These are phyloP conservation scores for Colletotrichum endophyticum DNA, from an alignment of 2,329 filamentous ascomycete species.

Conservation along the genomic window DNA sequence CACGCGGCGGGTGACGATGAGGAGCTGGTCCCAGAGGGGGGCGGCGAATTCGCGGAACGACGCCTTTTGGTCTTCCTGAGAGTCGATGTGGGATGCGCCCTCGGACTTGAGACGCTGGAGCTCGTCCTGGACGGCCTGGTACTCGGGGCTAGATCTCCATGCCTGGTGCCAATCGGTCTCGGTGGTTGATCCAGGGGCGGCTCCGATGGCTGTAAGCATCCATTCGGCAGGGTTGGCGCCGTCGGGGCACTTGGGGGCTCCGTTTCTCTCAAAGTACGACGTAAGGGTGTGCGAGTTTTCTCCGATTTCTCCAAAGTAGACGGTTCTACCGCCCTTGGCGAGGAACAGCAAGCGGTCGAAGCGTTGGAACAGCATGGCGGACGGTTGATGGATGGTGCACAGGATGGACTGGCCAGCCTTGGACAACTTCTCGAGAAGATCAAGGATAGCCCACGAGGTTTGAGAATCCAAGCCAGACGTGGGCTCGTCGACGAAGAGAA, in stretches of 20 bases:
- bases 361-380: constrained; percentile 22
- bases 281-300: constrained; percentile 51
- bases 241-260: constrained; percentile 49
- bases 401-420: constrained; percentile 51
- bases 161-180: constrained; percentile 53
- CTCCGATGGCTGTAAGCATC: constrained; percentile 35
- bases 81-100: background rate
- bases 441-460: constrained; percentile 76
- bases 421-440: constrained; percentile 70
- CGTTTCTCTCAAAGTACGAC: constrained; percentile 57
- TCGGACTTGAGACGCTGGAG: constrained; percentile 24
- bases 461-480: constrained; percentile 79
- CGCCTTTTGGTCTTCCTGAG: background rate
- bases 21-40: constrained; percentile 62
- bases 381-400: constrained; percentile 26
- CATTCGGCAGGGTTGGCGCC: constrained; percentile 60
- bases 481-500: constrained; percentile 79
- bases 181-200: constrained; percentile 48
- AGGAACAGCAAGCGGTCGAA: constrained; percentile 24
- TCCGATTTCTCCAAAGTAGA: constrained; percentile 61
- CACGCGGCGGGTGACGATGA: constrained; percentile 52
- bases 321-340: constrained; percentile 37
- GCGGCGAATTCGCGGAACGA: constrained; percentile 60
- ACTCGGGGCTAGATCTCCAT: constrained; percentile 50
- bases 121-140: constrained; percentile 16